Evolutionary conservation across 345 rosid species (phyloP).

Genomic region (Hypericum androsaemum): DNA sequence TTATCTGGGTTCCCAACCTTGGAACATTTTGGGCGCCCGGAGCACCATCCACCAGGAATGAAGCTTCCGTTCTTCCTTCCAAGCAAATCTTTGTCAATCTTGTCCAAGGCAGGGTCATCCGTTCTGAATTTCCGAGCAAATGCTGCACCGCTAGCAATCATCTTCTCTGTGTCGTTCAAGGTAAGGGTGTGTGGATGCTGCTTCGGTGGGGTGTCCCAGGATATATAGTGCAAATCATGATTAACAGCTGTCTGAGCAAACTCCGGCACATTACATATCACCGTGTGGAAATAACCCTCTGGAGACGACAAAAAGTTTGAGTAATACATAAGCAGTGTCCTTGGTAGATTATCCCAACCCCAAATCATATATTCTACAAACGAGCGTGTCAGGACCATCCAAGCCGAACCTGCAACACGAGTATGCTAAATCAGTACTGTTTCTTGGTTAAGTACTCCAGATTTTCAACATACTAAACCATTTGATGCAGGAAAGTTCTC

Average conservation of each 20-base stretch:
- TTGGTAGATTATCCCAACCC: conserved; percentile 99
- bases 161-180: conserved; percentile 52
- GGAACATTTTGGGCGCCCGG: conserved; percentile 59
- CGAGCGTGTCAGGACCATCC: conserved; percentile 86
- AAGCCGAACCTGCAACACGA: conserved; percentile 69
- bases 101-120: conserved; percentile 50
- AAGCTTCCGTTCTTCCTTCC: conserved; percentile 44
- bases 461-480: too few relatives aligned
- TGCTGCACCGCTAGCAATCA: conserved; percentile 74
- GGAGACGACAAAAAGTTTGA: conserved; percentile 95
- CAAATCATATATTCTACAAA: conserved; percentile 89
- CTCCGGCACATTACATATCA: conserved; percentile 82
- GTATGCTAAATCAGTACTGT: not conserved
- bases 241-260: conserved; percentile 56
- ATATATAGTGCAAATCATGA: conserved; percentile 88
- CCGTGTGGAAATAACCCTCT: conserved; percentile 94
- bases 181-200: conserved; percentile 84
- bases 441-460: not conserved
- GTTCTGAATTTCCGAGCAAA: conserved; percentile 76
- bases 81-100: conserved; percentile 65
- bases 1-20: conserved; percentile 52
- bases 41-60: conserved; percentile 97
- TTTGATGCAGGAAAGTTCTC: too few relatives aligned
- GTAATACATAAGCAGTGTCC: conserved; percentile 90
- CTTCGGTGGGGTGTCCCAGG: conserved; percentile 90